These are phyloP conservation scores for Phialocephala subalpina DNA, from an alignment of 2,329 filamentous ascomycete genomes.

Conservation along the genomic window DNA sequence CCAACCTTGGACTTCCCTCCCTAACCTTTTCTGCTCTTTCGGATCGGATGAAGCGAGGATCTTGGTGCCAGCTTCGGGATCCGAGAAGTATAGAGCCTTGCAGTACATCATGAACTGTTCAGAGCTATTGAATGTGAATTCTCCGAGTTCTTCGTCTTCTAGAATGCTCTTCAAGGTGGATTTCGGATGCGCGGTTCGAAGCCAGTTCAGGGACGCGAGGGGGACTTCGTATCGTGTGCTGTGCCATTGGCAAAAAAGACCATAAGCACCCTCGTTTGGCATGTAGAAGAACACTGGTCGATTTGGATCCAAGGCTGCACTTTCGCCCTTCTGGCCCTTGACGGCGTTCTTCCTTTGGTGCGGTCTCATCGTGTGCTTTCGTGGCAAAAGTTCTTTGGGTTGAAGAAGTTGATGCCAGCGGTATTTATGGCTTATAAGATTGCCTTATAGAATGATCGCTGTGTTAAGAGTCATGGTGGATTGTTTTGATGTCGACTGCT, in stretches of 20 bases:
- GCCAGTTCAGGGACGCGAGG: conserved; percentile 39
- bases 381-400: background rate
- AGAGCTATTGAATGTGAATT: conserved; percentile 46
- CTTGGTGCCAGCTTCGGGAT: conserved; percentile 35
- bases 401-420: no score
- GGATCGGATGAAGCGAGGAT: conserved; percentile 41
- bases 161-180: background rate
- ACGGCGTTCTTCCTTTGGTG: conserved; percentile 13
- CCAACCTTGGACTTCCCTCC: conserved; percentile 41
- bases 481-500: background rate
- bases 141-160: conserved; percentile 28
- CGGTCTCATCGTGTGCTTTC: conserved; percentile 2
- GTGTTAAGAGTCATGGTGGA: background rate
- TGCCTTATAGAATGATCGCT: background rate
- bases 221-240: conserved; percentile 41
- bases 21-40: conserved; percentile 44
- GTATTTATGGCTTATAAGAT: no score
- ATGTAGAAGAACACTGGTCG: conserved; percentile 44
- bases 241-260: conserved; percentile 49
- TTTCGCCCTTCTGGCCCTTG: background rate
- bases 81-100: conserved; percentile 48
- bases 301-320: conserved; percentile 1
- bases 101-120: conserved; percentile 54
- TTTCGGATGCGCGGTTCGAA: conserved; percentile 38
- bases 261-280: conserved; percentile 39